These are phyloP conservation scores for Hypoxylon lienhwacheense DNA, from an alignment of 495 filamentous ascomycete species.

Conservation along the genomic window DNA sequence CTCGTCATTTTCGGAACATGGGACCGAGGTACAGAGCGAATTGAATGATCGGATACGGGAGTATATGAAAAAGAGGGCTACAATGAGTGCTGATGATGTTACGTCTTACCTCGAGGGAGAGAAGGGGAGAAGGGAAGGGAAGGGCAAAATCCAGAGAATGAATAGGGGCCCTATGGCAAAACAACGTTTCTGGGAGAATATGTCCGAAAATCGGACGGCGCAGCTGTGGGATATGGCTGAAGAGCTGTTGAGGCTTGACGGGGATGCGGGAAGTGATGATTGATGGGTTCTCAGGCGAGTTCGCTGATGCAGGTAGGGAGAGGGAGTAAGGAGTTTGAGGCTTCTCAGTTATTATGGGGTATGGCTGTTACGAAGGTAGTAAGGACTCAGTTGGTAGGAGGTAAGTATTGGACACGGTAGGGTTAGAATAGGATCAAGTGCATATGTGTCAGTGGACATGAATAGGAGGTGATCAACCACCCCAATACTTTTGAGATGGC, in stretches of 20 bases:
- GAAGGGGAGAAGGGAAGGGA: too few species aligned
- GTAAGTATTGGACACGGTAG: conserved; percentile 4
- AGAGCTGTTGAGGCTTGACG: conserved; percentile 23
- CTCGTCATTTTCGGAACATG: conserved; percentile 2
- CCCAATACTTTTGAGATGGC: too few species aligned
- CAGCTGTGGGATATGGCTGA: conserved; percentile 28
- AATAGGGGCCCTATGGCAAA: neutral
- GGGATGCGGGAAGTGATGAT: neutral
- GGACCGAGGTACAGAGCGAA: conserved; percentile 20
- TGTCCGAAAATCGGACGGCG: neutral
- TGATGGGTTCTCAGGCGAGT: neutral
- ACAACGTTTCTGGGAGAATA: neutral
- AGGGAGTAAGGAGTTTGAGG: too few species aligned
- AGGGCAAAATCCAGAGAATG: neutral
- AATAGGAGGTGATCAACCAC: neutral
- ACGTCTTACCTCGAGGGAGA: too few species aligned
- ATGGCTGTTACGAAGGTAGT: conserved; percentile 10
- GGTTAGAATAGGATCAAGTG: neutral
- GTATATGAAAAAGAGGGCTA: neutral
- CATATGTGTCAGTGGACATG: neutral
- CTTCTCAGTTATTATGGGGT: too few species aligned
- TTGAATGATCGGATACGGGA: conserved; percentile 21
- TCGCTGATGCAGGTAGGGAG: neutral
- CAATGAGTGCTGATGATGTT: neutral
- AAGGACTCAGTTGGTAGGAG: neutral